Conservation (phyloP, 805 yeast species). For the Gaillardinia entomophila region DNA sequence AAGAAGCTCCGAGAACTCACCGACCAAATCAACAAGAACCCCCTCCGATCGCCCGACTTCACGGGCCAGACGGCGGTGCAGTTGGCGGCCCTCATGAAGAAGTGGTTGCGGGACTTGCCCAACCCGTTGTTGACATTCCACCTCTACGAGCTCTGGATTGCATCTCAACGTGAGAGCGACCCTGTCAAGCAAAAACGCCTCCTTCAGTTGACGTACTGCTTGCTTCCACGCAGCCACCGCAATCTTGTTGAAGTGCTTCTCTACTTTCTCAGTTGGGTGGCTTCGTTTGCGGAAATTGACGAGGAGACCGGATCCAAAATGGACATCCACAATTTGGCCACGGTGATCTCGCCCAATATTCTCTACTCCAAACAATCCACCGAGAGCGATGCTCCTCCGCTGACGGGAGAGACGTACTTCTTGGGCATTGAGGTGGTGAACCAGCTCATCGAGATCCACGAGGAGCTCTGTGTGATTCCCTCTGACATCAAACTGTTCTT, state of each 20-base stretch:
- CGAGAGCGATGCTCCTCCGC: slow-evolving; percentile 13
- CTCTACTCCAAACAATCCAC: slow-evolving; percentile 51
- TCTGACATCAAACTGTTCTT: slow-evolving; percentile 49
- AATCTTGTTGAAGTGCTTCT: slow-evolving; percentile 82
- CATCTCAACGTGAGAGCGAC: slow-evolving; percentile 51
- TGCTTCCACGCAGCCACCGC: slow-evolving; percentile 77
- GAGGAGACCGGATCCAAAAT: slow-evolving; percentile 84
- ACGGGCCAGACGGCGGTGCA: slow-evolving; percentile 81
- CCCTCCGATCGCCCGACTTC: slow-evolving; percentile 66
- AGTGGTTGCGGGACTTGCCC: slow-evolving; percentile 87
- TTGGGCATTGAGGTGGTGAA: slow-evolving; percentile 89
- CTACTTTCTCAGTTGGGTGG: slow-evolving; percentile 88
- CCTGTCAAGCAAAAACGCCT: slow-evolving; percentile 43
- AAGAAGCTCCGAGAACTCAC: slow-evolving; percentile 70
- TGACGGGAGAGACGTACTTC: slow-evolving; percentile 66
- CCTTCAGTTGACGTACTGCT: slow-evolving; percentile 59
- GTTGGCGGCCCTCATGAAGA: slow-evolving; percentile 86
- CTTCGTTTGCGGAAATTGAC: slow-evolving; percentile 90
- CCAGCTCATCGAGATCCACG: slow-evolving; percentile 73
- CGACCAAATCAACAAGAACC: slow-evolving; percentile 66
- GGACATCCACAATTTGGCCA: slow-evolving; percentile 93
- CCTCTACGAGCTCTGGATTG: slow-evolving; percentile 74
- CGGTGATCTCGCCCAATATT: slow-evolving; percentile 91
- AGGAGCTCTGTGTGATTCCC: slow-evolving; percentile 75
- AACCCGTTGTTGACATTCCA: slow-evolving; percentile 78